These are phyloP conservation scores for Clathrus columnatus DNA, from an alignment of 768 basidiomycete genomes.

Conservation along the genomic window DNA sequence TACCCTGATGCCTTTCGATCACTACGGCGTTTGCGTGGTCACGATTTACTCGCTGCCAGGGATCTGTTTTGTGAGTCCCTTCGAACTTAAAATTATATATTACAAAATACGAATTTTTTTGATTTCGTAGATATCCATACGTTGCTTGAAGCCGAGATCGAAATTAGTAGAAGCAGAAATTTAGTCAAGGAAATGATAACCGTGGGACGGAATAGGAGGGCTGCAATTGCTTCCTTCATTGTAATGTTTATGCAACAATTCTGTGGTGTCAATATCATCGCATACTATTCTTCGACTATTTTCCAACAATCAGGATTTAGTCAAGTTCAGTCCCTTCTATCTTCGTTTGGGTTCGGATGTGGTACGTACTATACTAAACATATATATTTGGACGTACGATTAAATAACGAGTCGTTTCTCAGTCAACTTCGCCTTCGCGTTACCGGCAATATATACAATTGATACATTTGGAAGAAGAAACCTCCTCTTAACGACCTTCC, in stretches of 20 bases:
- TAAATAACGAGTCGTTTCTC: slow-evolving; percentile 12
- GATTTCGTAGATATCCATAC: slow-evolving; percentile 46
- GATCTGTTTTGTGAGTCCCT: slow-evolving; percentile 53
- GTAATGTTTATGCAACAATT: slow-evolving; percentile 80
- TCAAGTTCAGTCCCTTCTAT: slow-evolving; percentile 45
- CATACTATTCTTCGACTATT: slow-evolving; percentile 76
- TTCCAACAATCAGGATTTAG: slow-evolving; percentile 56
- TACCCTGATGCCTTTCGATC: slow-evolving; percentile 55
- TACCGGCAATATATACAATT: slow-evolving; percentile 44
- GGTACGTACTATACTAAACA: slow-evolving; percentile 1
- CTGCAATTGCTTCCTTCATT: slow-evolving; percentile 47
- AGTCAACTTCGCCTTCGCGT: slow-evolving; percentile 33
- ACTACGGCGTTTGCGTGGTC: slow-evolving; percentile 59
- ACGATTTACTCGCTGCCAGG: slow-evolving; percentile 67
- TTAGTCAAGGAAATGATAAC: slow-evolving; percentile 64
- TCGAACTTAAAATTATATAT: not conserved
- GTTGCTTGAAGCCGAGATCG: slow-evolving; percentile 57
- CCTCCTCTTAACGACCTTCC: slow-evolving; percentile 44
- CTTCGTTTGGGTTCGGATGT: slow-evolving; percentile 48
- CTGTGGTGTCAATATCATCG: slow-evolving; percentile 73
- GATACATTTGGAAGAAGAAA: slow-evolving; percentile 59
- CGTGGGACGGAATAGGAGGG: slow-evolving; percentile 66
- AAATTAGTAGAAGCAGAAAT: slow-evolving; percentile 34
- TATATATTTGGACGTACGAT: not conserved
- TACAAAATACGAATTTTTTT: not conserved